Evolutionary conservation across 345 rosid species (phyloP).

Genomic region (Citrus maxima): DNA sequence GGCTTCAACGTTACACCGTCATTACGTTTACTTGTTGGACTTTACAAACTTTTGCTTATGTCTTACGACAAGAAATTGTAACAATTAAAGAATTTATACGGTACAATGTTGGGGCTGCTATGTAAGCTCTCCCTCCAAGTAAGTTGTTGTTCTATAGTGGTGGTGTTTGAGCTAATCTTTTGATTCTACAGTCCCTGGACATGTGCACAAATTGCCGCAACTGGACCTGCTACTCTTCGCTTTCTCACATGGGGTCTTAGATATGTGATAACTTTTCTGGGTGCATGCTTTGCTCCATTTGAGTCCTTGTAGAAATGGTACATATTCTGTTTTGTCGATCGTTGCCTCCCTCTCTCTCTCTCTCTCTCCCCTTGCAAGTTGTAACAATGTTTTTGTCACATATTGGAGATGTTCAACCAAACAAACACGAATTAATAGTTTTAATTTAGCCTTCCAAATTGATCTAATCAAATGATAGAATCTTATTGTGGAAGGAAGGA

Average conservation of each 20-base stretch:
- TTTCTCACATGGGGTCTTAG: constrained; percentile 1
- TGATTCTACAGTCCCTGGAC: not conserved
- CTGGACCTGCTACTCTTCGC: not conserved
- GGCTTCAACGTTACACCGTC: too few relatives aligned
- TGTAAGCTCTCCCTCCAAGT: not conserved
- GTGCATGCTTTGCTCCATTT: not conserved
- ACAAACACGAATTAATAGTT: not conserved
- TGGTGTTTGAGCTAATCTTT: not conserved
- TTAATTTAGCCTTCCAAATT: not conserved
- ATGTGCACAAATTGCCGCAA: not conserved
- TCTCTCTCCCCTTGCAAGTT: not conserved
- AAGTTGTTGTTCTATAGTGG: not conserved
- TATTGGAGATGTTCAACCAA: not conserved
- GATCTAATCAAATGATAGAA: not conserved
- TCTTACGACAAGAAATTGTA: too few relatives aligned
- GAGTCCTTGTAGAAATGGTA: not conserved
- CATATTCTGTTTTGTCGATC: constrained; percentile 7
- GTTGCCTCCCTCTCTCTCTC: not conserved
- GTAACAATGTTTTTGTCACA: not conserved
- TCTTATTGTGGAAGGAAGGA: not conserved
- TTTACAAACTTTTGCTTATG: too few relatives aligned
- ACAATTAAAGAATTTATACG: too few relatives aligned
- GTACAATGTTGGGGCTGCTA: too few relatives aligned
- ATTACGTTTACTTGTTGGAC: too few relatives aligned
- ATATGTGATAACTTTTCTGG: constrained; percentile 4